Conservation (phyloP, 2,329 filamentous ascomycete genomes). For the Trichoderma breve region DNA sequence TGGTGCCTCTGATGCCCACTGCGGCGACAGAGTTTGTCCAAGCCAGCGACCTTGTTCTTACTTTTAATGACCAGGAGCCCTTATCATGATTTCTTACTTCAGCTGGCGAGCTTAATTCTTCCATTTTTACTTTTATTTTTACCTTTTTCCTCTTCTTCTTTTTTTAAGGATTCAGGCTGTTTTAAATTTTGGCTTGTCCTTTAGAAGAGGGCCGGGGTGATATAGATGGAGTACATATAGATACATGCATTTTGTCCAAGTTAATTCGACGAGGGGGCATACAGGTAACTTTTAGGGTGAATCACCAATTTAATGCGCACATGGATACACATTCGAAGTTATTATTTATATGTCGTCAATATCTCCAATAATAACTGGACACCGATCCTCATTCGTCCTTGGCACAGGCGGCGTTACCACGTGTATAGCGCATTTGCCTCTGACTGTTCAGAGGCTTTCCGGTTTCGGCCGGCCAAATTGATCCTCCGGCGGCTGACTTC, state of each 20-base stretch:
- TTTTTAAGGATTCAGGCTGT: neutral
- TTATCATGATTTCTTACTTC: neutral
- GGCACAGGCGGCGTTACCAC: neutral
- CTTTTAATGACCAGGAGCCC: neutral
- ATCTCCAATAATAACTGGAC: neutral
- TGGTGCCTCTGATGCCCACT: neutral
- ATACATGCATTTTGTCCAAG: neutral
- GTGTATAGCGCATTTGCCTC: neutral
- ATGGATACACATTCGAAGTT: neutral
- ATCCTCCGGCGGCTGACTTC: conserved; percentile 3
- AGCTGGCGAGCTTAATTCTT: neutral
- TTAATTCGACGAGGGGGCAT: neutral
- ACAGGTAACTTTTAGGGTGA: neutral
- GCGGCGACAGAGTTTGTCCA: neutral
- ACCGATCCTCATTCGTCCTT: neutral
- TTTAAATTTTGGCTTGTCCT: neutral
- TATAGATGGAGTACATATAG: neutral
- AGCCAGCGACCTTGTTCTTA: neutral
- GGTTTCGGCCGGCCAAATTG: conserved; percentile 15
- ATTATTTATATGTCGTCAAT: neutral
- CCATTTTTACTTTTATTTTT: neutral
- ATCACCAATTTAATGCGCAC: neutral
- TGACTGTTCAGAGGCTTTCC: conserved; percentile 4
- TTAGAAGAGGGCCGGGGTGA: neutral
- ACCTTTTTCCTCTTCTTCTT: no score